phyloP scores from a whole-genome alignment of 768 basidiomycete species.

The Panellus pusillus region DNA sequence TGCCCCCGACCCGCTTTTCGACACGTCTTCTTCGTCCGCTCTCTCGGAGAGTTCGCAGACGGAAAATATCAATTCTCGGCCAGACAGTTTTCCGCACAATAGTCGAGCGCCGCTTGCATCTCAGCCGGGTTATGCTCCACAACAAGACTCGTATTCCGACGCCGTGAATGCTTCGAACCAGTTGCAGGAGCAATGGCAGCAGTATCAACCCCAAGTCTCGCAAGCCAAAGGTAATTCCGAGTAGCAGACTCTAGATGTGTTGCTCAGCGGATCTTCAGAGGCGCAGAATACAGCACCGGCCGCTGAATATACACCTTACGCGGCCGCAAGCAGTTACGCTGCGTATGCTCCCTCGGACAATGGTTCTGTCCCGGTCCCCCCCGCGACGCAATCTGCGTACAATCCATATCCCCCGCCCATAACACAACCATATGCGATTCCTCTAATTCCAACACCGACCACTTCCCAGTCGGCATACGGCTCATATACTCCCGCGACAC shows the following conservation, averaged over 20 bases:
- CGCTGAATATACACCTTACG: constrained; percentile 14
- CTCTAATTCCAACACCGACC: constrained; percentile 18
- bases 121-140: constrained; percentile 9
- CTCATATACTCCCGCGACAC: constrained; percentile 21
- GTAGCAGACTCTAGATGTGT: not conserved
- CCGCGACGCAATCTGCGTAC: constrained; percentile 22
- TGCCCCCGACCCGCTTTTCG: constrained; percentile 14
- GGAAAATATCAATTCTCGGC: constrained; percentile 1
- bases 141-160: not conserved
- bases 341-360: constrained; percentile 15
- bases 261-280: not conserved
- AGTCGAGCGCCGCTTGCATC: constrained; percentile 19
- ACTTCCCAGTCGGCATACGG: constrained; percentile 18
- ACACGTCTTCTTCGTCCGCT: constrained; percentile 16
- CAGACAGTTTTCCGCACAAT: constrained; percentile 23
- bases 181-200: constrained; percentile 5
- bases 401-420: constrained; percentile 37
- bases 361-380: constrained; percentile 13
- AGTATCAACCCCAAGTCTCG: constrained; percentile 4
- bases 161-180: not conserved
- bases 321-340: constrained; percentile 3
- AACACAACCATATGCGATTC: constrained; percentile 26
- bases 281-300: constrained; percentile 15
- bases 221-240: not conserved
- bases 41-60: constrained; percentile 1